Evolutionary conservation across 2,329 filamentous ascomycete species (phyloP).

Genomic region (Colletotrichum lupini): DNA sequence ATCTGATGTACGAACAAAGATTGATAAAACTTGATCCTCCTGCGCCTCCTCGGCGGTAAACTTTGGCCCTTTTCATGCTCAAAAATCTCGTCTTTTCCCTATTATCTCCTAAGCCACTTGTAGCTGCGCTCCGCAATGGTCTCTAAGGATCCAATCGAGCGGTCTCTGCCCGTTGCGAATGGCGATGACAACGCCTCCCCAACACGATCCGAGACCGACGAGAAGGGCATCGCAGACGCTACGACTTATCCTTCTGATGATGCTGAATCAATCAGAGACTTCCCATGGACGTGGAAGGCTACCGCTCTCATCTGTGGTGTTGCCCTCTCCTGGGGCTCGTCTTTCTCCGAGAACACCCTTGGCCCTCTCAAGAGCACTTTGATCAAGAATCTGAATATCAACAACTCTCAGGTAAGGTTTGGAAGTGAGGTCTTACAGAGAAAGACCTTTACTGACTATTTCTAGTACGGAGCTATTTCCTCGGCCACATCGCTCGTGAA

Average conservation of each 20-base stretch:
- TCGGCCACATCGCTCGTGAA: neutral
- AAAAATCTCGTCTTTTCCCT: neutral
- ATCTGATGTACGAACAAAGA: neutral
- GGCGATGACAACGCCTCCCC: neutral
- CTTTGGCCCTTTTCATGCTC: neutral
- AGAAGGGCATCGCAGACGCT: slow-evolving; percentile 17
- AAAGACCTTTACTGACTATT: neutral
- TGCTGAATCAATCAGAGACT: slow-evolving; percentile 34
- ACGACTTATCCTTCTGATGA: neutral
- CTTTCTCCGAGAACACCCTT: neutral
- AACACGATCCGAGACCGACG: neutral
- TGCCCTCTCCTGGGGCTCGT: neutral
- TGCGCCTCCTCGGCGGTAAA: neutral
- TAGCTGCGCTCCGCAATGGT: neutral
- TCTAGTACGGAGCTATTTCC: neutral
- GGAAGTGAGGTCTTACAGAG: neutral
- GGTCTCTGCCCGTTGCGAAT: neutral
- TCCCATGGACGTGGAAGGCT: slow-evolving; percentile 39
- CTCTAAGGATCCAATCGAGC: neutral
- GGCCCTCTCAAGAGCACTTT: neutral
- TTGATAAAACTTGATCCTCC: neutral
- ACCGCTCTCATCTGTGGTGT: slow-evolving; percentile 32
- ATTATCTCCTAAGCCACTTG: neutral
- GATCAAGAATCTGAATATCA: neutral
- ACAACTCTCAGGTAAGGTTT: neutral